Evolutionary conservation across 2,329 filamentous ascomycete species (phyloP), one percentile per base, ranked within the genome.

Genomic region (Aureobasidium vineae): DNA sequence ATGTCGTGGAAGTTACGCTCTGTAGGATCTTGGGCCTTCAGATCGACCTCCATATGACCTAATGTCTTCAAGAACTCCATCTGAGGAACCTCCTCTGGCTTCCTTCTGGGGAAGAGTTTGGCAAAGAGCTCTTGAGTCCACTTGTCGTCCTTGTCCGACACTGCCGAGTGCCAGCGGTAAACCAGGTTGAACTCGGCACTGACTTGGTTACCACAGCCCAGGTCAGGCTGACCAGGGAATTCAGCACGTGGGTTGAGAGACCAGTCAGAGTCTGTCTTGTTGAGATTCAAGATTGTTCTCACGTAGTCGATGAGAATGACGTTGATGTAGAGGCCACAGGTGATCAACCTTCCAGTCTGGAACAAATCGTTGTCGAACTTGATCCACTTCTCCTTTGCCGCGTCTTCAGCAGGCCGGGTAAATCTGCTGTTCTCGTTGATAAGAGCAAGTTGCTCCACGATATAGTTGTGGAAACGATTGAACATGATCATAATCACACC

Each of bases 351-450:
- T 38, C 77, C 81, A 21, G 81, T 83, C 68, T 84, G 81, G 74
- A 84, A 84, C 1, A 84, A 73, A 61, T 83, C 80, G 43, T 83
- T 76, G 65, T 81, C 79, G 19, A 76, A 76, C 68, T 77, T 73
- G 52, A 73, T 63, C 33, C 65, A 70, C 28, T 71, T 70, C n/a
- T 72, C 72, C 28, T 77, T 40, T 0, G 68, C 71, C 0, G 73
- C 71, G 23, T 79, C 74, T 31, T 81, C 80, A 49, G 88, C 85
- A 1, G 91, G 91, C 68, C 86, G 88, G 0, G 83, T 85, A 77
- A 97, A 97, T 26, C 90, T 85, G 19, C 87, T 88, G 52, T 86
- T 86, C 72, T 97, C 93, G 72, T 97, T 97, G 77, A 97, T 94
- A n/a, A 84, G 79, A 0, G 90, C 90, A 21, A 97, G 80, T 68